Evolutionary conservation across 75 land plant species (phyloP), one percentile per base, ranked within the genome.

Genomic region (Isoetes taiwanensis): DNA sequence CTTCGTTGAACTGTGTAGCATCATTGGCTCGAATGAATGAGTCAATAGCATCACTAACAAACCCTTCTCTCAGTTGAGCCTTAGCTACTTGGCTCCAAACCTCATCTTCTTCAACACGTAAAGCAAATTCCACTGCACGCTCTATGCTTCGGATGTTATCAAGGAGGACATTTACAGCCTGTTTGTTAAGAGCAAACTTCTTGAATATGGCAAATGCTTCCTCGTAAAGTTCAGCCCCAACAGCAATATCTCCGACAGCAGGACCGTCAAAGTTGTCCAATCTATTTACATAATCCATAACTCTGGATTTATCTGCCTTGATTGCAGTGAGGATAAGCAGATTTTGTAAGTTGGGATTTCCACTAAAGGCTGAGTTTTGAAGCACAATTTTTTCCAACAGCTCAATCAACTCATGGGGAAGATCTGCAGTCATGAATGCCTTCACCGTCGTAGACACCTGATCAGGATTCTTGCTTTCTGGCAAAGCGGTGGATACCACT

Each of bases 381-480:
- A 93, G 85, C 32, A 93, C 95, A 71, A 93, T 93, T 69, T 93
- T 93, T 46, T 93, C 95, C 58, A 93, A 83, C 32, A 93, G 83
- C 68, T 93, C 98, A 69, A 93, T 93, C 10, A 87, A 69, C 64
- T 93, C 98, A 79, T 93, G 98, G 2, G 98, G 98, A 41, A 93
- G 82, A 61, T 93, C 95, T 53, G 98, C 98, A 8, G 98, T 93
- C 98, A 93, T 93, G 64, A 93, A 93, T n/a, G 98, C 98, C 77
- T 93, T 93, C 33, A 87, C 95, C 43, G 98, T 86, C 11, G 98
- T 85, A 32, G 98, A 93, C 17, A 93, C 98, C 67, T 93, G 98
- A 48, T 93, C 98, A 21, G 98, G 98, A 58, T 81, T 93, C 83
- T 87, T 87, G 80, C 89, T 86, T 58, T 93, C 98, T 71, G 98